A percentile compares a stretch with the other conserved stretches of the same genome.
Evolutionary conservation across 2,329 filamentous ascomycete species (phyloP).

Genomic region (Amphichorda felina): DNA sequence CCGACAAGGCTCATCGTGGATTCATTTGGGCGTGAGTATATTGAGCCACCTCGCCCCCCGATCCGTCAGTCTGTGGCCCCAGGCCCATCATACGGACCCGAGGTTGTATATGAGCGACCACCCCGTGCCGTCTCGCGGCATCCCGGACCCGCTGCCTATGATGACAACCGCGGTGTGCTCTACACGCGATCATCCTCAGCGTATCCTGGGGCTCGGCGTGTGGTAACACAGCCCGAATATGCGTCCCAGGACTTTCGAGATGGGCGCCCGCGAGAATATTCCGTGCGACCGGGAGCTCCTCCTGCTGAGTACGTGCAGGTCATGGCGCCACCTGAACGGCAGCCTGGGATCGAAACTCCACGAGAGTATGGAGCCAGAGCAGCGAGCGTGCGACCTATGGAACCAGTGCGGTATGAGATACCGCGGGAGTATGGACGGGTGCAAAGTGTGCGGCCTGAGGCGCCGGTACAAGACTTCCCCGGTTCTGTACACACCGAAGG

Average conservation of each 20-base stretch:
- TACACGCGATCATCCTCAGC: slow-evolving; percentile 40
- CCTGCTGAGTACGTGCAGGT: slow-evolving; percentile 35
- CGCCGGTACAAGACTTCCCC: slow-evolving; percentile 14
- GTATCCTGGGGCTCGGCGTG: slow-evolving; percentile 36
- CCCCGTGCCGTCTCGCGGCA: slow-evolving; percentile 39
- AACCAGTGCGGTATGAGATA: slow-evolving; percentile 28
- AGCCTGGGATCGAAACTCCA: slow-evolving; percentile 31
- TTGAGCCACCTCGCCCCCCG: slow-evolving; percentile 36
- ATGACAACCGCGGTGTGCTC: slow-evolving; percentile 32
- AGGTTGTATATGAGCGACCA: slow-evolving; percentile 55
- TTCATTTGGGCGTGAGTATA: slow-evolving; percentile 70
- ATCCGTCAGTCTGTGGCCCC: slow-evolving; percentile 42
- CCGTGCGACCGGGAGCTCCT: slow-evolving; percentile 31
- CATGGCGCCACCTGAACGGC: slow-evolving; percentile 26
- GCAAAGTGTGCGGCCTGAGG: slow-evolving; percentile 28
- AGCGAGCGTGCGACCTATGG: slow-evolving; percentile 45
- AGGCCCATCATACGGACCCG: slow-evolving; percentile 29
- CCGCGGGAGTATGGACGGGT: slow-evolving; percentile 29
- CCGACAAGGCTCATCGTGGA: slow-evolving; percentile 66
- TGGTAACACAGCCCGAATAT: slow-evolving; percentile 52
- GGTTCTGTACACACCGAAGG: slow-evolving; percentile 14
- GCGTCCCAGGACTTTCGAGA: slow-evolving; percentile 36
- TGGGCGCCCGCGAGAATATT: slow-evolving; percentile 47
- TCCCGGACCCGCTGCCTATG: slow-evolving; percentile 30
- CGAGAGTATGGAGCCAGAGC: slow-evolving; percentile 43